These are phyloP conservation scores for Myxozyma lipomycoides DNA, from an alignment of 805 yeast species.

Conservation along the genomic window DNA sequence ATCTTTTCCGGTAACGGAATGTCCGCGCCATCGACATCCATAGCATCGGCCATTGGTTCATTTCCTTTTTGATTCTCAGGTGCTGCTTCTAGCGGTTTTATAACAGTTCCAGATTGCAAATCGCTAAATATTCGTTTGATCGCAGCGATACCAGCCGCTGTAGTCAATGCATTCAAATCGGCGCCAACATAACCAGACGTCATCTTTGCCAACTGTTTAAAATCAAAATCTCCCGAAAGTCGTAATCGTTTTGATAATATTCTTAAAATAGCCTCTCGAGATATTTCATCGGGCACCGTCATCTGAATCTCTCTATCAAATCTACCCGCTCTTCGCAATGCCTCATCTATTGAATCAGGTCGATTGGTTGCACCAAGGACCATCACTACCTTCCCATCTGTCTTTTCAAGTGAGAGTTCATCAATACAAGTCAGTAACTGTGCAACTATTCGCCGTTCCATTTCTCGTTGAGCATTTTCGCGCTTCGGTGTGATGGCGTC, in stretches of 20 bases:
- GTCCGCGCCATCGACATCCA: constrained; percentile 34
- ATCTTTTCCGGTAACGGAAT: constrained; percentile 18
- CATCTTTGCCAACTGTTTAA: constrained; percentile 69
- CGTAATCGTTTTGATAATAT: constrained; percentile 51
- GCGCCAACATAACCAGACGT: constrained; percentile 99
- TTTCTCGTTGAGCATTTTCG: constrained; percentile 96
- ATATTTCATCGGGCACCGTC: constrained; percentile 87
- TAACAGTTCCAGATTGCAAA: constrained; percentile 35
- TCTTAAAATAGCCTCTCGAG: constrained; percentile 65
- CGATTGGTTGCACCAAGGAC: constrained; percentile 95
- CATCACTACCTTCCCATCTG: constrained; percentile 88
- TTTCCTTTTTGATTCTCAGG: constrained; percentile 36
- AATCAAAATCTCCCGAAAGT: constrained; percentile 66
- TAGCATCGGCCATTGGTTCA: constrained; percentile 31
- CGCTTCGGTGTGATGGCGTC: constrained; percentile 98
- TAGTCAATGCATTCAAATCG: constrained; percentile 81
- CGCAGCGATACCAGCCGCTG: constrained; percentile 94
- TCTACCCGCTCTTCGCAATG: constrained; percentile 92
- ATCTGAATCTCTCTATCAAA: constrained; percentile 92
- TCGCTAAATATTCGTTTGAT: constrained; percentile 82
- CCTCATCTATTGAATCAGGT: constrained; percentile 92
- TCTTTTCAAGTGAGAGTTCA: constrained; percentile 75
- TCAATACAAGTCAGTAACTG: constrained; percentile 93
- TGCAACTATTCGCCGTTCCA: constrained; percentile 96
- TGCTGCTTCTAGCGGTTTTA: constrained; percentile 32